Evolutionary conservation across 352 stramenopile genomes (phyloP).

Genomic region (Pythium aphanidermatum): DNA sequence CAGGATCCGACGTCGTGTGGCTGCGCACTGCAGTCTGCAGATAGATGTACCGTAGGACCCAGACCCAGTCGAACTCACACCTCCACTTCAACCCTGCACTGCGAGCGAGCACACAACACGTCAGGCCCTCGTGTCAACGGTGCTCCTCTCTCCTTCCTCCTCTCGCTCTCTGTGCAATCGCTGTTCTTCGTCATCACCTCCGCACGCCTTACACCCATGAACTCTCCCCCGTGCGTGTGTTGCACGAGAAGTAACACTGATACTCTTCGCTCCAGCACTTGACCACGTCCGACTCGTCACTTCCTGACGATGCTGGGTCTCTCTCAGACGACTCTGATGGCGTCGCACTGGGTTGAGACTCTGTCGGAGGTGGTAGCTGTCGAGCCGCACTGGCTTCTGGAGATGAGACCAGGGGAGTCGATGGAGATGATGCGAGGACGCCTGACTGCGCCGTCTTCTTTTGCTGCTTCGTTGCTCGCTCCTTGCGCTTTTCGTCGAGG

Average conservation of each 20-base stretch:
- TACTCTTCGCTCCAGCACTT: slow-evolving; percentile 63
- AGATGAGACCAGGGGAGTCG: not conserved
- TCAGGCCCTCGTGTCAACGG: too few species aligned
- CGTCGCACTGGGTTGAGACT: not conserved
- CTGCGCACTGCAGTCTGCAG: too few species aligned
- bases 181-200: slow-evolving; percentile 29
- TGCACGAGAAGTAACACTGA: slow-evolving; percentile 40
- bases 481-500: slow-evolving; percentile 32
- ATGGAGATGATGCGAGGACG: not conserved
- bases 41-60: too few species aligned
- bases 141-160: too few species aligned
- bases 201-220: too few species aligned
- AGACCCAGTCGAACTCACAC: too few species aligned
- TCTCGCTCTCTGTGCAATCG: too few species aligned
- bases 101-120: too few species aligned
- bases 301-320: not conserved
- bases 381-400: not conserved
- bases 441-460: not conserved
- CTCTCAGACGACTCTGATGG: not conserved
- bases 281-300: slow-evolving; percentile 19
- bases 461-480: slow-evolving; percentile 19
- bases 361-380: not conserved
- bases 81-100: too few species aligned
- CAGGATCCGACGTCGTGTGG: too few species aligned
- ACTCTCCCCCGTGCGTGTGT: slow-evolving; percentile 33